Percentiles rank a stretch among this genome's conserved stretches.
These are phyloP conservation scores for Clarireedia homoeocarpa DNA, from an alignment of 2,329 filamentous ascomycete species.

Conservation along the genomic window DNA sequence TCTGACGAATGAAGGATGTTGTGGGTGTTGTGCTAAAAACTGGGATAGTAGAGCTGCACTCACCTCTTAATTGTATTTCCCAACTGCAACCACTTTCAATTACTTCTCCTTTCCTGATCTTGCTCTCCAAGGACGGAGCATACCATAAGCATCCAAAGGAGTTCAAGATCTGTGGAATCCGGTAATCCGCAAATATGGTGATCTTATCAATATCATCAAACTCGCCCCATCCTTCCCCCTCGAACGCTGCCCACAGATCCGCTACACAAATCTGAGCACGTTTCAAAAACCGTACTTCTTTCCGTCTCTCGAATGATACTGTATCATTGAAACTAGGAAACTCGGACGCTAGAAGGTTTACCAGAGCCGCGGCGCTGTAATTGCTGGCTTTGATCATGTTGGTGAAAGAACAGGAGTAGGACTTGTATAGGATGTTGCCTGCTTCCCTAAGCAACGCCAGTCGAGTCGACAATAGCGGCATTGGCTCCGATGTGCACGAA, in stretches of 20 bases:
- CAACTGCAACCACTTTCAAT: conserved; percentile 67
- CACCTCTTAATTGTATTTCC: conserved; percentile 82
- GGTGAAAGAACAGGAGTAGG: conserved; percentile 66
- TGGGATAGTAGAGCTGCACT: conserved; percentile 15
- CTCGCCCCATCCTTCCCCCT: conserved; percentile 67
- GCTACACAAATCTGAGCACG: conserved; percentile 93
- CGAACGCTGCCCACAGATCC: conserved; percentile 93
- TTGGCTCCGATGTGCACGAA: conserved; percentile 77
- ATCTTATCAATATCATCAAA: conserved; percentile 92
- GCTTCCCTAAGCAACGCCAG: conserved; percentile 76
- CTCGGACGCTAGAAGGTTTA: conserved; percentile 75
- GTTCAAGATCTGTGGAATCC: conserved; percentile 88
- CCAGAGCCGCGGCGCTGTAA: conserved; percentile 72
- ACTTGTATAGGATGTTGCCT: conserved; percentile 69
- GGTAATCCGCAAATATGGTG: conserved; percentile 98
- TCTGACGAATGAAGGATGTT: not conserved
- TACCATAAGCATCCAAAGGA: conserved; percentile 76
- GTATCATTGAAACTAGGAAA: conserved; percentile 86
- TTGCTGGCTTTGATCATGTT: conserved; percentile 68
- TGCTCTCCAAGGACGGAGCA: conserved; percentile 67
- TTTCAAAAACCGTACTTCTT: conserved; percentile 76
- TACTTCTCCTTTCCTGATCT: conserved; percentile 55
- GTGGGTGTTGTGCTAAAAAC: not conserved
- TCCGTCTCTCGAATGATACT: conserved; percentile 62
- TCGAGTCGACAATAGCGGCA: conserved; percentile 74